Evolutionary conservation across 495 filamentous ascomycete species (phyloP).

Genomic region (Penicillium alfredii): DNA sequence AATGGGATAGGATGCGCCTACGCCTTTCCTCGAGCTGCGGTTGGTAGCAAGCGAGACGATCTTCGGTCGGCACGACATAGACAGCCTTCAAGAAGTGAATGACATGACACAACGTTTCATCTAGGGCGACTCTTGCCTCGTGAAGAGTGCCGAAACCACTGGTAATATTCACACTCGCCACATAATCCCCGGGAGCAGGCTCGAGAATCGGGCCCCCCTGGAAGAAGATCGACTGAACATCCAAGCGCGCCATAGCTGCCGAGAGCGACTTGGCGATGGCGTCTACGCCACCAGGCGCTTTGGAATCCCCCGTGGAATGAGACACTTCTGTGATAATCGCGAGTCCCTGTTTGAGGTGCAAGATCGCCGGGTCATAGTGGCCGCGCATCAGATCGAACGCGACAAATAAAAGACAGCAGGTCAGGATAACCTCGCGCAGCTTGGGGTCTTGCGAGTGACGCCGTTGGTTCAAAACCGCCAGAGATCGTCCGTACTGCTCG

Average conservation of each 20-base stretch:
- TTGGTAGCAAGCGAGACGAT: background rate
- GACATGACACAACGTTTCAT: background rate
- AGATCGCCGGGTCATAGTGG: conserved; percentile 13
- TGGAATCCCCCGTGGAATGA: background rate
- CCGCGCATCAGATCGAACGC: conserved; percentile 15
- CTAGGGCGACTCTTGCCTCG: background rate
- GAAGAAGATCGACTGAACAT: conserved; percentile 5
- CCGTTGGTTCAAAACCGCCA: conserved; percentile 11
- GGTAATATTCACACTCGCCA: background rate
- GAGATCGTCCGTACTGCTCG: conserved; percentile 12
- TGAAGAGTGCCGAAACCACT: background rate
- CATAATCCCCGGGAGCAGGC: background rate
- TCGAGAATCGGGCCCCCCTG: background rate
- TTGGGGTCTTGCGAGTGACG: conserved; percentile 14
- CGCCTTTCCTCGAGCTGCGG: background rate
- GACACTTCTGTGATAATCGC: conserved; percentile 8
- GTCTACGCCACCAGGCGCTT: no score
- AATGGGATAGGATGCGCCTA: background rate
- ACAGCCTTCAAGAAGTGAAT: background rate
- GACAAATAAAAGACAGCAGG: conserved; percentile 22
- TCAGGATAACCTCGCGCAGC: conserved; percentile 14
- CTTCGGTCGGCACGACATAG: background rate
- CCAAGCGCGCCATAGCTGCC: conserved; percentile 4
- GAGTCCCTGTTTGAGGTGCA: conserved; percentile 14
- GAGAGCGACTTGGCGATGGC: background rate